phyloP scores from a whole-genome alignment of 257 asterid species.

The Linderniella brevidens region DNA sequence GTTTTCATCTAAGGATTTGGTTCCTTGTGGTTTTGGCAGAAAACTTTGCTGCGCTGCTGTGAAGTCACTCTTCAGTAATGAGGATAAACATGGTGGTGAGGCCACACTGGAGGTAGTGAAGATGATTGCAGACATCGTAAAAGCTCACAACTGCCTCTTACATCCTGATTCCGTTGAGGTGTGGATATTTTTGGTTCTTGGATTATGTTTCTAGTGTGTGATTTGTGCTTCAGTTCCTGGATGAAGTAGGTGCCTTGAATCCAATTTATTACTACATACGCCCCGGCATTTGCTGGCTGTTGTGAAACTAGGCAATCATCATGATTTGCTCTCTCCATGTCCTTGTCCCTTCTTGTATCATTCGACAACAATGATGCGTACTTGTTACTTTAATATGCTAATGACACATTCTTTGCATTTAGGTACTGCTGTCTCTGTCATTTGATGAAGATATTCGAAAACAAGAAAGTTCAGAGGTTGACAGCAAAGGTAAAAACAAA shows the following conservation, averaged over 20 bases:
- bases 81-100: conserved; percentile 96
- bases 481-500: conserved; percentile 33
- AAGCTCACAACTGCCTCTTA: conserved; percentile 53
- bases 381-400: too few relatives aligned
- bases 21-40: conserved; percentile 27
- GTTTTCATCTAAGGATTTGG: conserved; percentile 1
- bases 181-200: conserved; percentile 8
- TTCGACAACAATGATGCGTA: too few relatives aligned
- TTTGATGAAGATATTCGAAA: conserved; percentile 88
- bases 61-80: conserved; percentile 62
- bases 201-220: conserved; percentile 5
- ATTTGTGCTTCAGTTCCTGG: too few relatives aligned
- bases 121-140: conserved; percentile 73
- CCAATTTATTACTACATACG: too few relatives aligned
- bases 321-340: too few relatives aligned
- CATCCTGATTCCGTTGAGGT: conserved; percentile 96
- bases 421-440: conserved; percentile 61
- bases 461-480: conserved; percentile 31
- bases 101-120: conserved; percentile 84
- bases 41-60: conserved; percentile 46
- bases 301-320: too few relatives aligned
- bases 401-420: conserved; percentile 5
- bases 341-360: too few relatives aligned
- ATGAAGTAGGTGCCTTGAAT: too few relatives aligned
- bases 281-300: too few relatives aligned